A percentile compares a stretch with the other conserved stretches of the same genome.
Evolutionary conservation across 2,329 filamentous ascomycete genomes (phyloP).

Genomic region (Lecanicillium sp.): DNA sequence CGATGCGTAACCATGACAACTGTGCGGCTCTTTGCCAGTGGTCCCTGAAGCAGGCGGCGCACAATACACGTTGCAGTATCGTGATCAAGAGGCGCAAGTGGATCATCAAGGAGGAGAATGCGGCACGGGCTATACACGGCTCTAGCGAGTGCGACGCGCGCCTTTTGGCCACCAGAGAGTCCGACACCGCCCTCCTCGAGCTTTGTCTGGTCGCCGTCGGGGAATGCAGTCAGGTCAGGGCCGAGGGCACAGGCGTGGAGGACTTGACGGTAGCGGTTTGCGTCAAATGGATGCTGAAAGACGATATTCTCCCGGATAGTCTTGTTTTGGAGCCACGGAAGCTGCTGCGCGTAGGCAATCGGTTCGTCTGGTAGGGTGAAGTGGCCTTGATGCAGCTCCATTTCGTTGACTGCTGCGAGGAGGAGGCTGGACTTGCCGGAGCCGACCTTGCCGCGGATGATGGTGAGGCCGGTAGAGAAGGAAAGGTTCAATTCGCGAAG

Average conservation of each 20-base stretch:
- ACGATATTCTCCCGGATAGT: slow-evolving; percentile 57
- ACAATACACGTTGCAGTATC: slow-evolving; percentile 54
- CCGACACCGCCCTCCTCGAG: slow-evolving; percentile 57
- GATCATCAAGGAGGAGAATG: slow-evolving; percentile 53
- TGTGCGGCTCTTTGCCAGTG: slow-evolving; percentile 54
- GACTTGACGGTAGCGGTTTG: slow-evolving; percentile 47
- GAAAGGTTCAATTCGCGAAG: slow-evolving; percentile 36
- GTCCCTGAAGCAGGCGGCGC: slow-evolving; percentile 49
- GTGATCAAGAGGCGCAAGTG: slow-evolving; percentile 55
- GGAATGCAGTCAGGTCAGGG: slow-evolving; percentile 47
- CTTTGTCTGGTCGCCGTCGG: slow-evolving; percentile 47
- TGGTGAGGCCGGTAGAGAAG: slow-evolving; percentile 42
- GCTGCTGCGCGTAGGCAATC: slow-evolving; percentile 49
- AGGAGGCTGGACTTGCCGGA: slow-evolving; percentile 54
- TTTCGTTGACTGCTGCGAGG: slow-evolving; percentile 50
- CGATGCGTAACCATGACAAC: slow-evolving; percentile 75
- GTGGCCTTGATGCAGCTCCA: slow-evolving; percentile 55
- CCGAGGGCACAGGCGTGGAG: slow-evolving; percentile 52
- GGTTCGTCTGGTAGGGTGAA: slow-evolving; percentile 39
- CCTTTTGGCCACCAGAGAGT: slow-evolving; percentile 55
- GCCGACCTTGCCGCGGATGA: slow-evolving; percentile 52
- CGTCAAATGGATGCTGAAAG: slow-evolving; percentile 50
- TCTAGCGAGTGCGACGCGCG: slow-evolving; percentile 53
- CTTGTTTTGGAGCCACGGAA: slow-evolving; percentile 58
- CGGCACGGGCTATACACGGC: slow-evolving; percentile 51